These are phyloP conservation scores for Trichothecium sympodiale DNA, from an alignment of 2,329 filamentous ascomycete species.

Conservation along the genomic window DNA sequence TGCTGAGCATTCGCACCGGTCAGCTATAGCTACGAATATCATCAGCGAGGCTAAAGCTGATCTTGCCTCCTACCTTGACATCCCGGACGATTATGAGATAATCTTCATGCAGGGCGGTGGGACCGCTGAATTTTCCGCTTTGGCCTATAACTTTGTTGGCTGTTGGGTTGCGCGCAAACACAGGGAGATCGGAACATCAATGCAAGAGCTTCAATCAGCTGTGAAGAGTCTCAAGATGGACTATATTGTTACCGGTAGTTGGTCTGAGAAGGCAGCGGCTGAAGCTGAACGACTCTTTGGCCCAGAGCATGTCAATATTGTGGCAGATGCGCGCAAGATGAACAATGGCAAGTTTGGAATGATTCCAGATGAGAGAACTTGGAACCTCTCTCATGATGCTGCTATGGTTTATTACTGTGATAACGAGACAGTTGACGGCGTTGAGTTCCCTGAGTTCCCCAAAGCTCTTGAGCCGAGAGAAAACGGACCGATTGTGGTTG, in stretches of 20 bases:
- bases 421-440: slow-evolving; percentile 48
- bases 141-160: slow-evolving; percentile 72
- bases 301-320: slow-evolving; percentile 69
- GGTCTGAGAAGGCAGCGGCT: slow-evolving; percentile 77
- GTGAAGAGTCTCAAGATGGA: slow-evolving; percentile 68
- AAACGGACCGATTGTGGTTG: slow-evolving; percentile 66
- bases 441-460: slow-evolving; percentile 69
- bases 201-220: slow-evolving; percentile 49
- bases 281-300: slow-evolving; percentile 74
- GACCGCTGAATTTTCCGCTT: slow-evolving; percentile 58
- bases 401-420: slow-evolving; percentile 83
- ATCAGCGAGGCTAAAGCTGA: slow-evolving; percentile 68
- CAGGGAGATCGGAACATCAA: too few relatives aligned
- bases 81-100: slow-evolving; percentile 79
- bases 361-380: slow-evolving; percentile 67
- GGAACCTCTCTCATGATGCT: slow-evolving; percentile 59
- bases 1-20: slow-evolving; percentile 85
- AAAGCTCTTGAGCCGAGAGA: slow-evolving; percentile 47
- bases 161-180: slow-evolving; percentile 69
- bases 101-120: slow-evolving; percentile 84
- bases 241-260: slow-evolving; percentile 83
- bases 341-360: slow-evolving; percentile 77
- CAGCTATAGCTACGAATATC: slow-evolving; percentile 64
- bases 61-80: slow-evolving; percentile 62
- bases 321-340: slow-evolving; percentile 50